Conservation (phyloP, 352 stramenopile genomes). For the Pythium insidiosum region DNA sequence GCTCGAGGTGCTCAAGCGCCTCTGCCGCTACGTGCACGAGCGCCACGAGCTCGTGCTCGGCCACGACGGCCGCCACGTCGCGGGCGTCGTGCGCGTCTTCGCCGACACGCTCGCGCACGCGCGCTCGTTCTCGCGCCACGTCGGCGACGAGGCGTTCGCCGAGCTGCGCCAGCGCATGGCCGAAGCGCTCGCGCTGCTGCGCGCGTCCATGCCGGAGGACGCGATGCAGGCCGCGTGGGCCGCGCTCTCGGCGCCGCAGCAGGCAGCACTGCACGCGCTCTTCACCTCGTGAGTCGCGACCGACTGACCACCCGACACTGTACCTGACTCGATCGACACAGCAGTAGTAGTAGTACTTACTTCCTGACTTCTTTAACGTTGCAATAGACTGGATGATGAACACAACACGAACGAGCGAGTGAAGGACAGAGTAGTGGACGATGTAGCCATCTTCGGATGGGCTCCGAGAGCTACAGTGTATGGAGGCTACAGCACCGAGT, state of each 20-base stretch:
- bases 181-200: conserved; percentile 35
- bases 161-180: conserved; percentile 34
- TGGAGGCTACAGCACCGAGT: too few relatives aligned
- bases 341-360: too few relatives aligned
- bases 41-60: conserved; percentile 56
- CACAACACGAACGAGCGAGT: too few relatives aligned
- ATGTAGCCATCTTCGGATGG: too few relatives aligned
- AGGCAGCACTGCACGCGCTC: conserved; percentile 54
- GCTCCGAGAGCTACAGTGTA: too few relatives aligned
- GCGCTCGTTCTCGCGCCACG: conserved; percentile 28
- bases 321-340: too few relatives aligned
- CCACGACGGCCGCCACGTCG: conserved; percentile 34
- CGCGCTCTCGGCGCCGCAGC: conserved; percentile 34
- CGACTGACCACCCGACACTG: too few relatives aligned
- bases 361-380: too few relatives aligned
- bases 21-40: conserved; percentile 55
- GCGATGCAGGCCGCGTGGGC: conserved; percentile 57
- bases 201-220: conserved; percentile 35
- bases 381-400: too few relatives aligned
- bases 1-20: conserved; percentile 44
- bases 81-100: conserved; percentile 49
- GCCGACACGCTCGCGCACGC: conserved; percentile 34
- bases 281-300: too few relatives aligned
- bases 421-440: too few relatives aligned
- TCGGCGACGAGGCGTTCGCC: conserved; percentile 35